Conservation (phyloP, 495 filamentous ascomycete genomes). For the Bacidia rubella region DNA sequence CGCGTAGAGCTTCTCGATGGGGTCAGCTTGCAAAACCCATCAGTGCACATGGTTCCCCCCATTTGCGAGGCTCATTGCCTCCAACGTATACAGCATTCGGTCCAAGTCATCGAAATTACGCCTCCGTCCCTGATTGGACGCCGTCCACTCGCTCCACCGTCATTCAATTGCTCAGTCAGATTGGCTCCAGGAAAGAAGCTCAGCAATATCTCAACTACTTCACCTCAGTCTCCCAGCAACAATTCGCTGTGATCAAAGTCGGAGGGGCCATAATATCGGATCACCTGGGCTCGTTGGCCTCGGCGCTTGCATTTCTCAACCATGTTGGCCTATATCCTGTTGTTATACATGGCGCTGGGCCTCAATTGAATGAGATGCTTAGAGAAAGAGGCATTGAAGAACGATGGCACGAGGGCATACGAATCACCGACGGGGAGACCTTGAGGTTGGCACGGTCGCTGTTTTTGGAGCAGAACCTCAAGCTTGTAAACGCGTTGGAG, state of each 20-base stretch:
- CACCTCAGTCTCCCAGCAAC: conserved; percentile 90
- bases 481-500: conserved; percentile 84
- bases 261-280: conserved; percentile 95
- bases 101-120: conserved; percentile 27
- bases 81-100: not conserved
- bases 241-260: conserved; percentile 98
- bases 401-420: conserved; percentile 91
- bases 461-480: conserved; percentile 92
- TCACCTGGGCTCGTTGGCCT: conserved; percentile 78
- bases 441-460: conserved; percentile 78
- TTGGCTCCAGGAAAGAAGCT: conserved; percentile 92
- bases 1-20: not conserved
- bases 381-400: conserved; percentile 88
- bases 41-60: no score
- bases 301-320: conserved; percentile 81
- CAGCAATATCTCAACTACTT: conserved; percentile 98
- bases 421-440: conserved; percentile 93
- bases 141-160: conserved; percentile 72
- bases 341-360: conserved; percentile 91
- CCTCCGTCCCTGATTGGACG: conserved; percentile 33
- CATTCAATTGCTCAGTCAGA: conserved; percentile 86
- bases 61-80: not conserved
- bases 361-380: conserved; percentile 88
- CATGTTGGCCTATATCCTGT: conserved; percentile 92
- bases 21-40: no score